phyloP scores from a whole-genome alignment of 2,329 filamentous ascomycete genomes.

The Xylaria sp. region DNA sequence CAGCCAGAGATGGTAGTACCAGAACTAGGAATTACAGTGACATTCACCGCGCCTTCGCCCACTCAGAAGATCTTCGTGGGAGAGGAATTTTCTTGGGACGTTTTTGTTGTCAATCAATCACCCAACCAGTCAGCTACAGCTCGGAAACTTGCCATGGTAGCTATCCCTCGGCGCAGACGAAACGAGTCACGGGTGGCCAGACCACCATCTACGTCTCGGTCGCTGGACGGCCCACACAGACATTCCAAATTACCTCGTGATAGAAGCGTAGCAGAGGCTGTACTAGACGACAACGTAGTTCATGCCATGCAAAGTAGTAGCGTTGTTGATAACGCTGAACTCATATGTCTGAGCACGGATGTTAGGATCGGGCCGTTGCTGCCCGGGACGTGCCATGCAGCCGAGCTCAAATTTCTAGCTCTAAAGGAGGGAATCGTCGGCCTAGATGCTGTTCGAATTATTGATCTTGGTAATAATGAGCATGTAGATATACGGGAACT shows the following conservation, averaged over 20 bases:
- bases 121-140: conserved; percentile 53
- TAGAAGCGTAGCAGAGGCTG: conserved; percentile 68
- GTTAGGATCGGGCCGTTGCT: conserved; percentile 77
- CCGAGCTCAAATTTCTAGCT: conserved; percentile 77
- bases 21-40: conserved; percentile 78
- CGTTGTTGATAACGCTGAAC: conserved; percentile 69
- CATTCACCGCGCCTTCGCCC: conserved; percentile 69
- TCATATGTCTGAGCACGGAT: conserved; percentile 81
- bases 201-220: conserved; percentile 63
- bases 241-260: conserved; percentile 36
- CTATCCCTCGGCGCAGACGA: conserved; percentile 71
- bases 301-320: conserved; percentile 76
- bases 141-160: conserved; percentile 76
- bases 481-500: conserved; percentile 80
- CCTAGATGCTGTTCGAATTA: conserved; percentile 77
- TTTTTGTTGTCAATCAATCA: conserved; percentile 80
- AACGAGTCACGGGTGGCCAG: conserved; percentile 64
- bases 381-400: conserved; percentile 77
- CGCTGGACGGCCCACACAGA: conserved; percentile 36
- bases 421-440: conserved; percentile 72
- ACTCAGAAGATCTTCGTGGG: conserved; percentile 66
- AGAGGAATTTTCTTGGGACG: conserved; percentile 75
- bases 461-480: conserved; percentile 79
- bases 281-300: conserved; percentile 76
- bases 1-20: conserved; percentile 60